phyloP scores from a whole-genome alignment of 371 early-diverging fungal genomes.

The Synchytrium microbalum region DNA sequence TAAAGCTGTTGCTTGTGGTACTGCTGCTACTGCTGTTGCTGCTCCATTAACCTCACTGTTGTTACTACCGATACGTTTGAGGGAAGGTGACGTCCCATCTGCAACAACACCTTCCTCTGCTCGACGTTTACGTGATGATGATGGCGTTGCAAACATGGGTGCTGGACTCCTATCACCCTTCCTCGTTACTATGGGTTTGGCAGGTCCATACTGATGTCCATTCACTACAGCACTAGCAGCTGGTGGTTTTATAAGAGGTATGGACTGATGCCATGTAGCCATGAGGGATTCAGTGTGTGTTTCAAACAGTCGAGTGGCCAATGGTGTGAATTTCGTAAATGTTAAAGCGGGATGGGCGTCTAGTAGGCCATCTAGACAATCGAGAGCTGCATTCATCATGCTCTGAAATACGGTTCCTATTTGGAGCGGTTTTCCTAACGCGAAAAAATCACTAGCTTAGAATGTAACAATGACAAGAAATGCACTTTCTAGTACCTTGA shows the following conservation, averaged over 20 bases:
- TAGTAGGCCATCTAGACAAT: not conserved
- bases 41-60: not conserved
- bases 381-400: not conserved
- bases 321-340: not conserved
- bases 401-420: not conserved
- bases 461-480: no score
- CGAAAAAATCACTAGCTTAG: not conserved
- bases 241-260: not conserved
- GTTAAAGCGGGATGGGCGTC: not conserved
- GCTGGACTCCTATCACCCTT: not conserved
- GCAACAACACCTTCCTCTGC: not conserved
- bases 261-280: not conserved
- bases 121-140: not conserved
- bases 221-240: not conserved
- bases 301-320: not conserved
- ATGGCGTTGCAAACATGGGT: not conserved
- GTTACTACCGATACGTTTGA: not conserved
- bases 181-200: not conserved
- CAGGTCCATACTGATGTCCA: not conserved
- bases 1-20: not conserved
- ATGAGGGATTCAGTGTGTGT: not conserved
- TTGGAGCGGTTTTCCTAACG: not conserved
- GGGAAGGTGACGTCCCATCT: not conserved
- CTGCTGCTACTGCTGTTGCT: not conserved
- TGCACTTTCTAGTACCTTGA: no score